phyloP scores from a whole-genome alignment of 202 grass and related monocot species.

The Elaeis oleifera region DNA sequence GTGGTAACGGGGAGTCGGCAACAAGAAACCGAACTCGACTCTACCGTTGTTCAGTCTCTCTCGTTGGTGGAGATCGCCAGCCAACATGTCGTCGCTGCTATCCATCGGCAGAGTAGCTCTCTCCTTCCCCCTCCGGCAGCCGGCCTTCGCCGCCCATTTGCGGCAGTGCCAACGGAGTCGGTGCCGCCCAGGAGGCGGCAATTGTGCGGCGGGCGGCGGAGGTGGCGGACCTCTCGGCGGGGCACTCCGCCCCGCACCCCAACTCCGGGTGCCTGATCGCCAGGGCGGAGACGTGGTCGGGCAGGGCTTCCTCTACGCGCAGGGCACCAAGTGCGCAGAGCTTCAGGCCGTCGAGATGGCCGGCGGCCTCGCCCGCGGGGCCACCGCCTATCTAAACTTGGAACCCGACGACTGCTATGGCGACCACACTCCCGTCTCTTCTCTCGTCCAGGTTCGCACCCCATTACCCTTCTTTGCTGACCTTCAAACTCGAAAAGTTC shows the following conservation, averaged over 20 bases:
- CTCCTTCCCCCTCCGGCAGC: too few relatives aligned
- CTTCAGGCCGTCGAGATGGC: constrained; percentile 57
- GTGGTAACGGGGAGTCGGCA: too few relatives aligned
- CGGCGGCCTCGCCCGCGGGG: constrained; percentile 50
- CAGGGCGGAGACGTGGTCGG: constrained; percentile 39
- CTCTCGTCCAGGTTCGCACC: constrained; percentile 61
- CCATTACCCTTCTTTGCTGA: not conserved
- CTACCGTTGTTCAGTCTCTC: too few relatives aligned
- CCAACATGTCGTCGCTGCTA: too few relatives aligned
- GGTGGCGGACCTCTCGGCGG: constrained; percentile 70
- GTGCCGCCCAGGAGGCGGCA: constrained; percentile 26
- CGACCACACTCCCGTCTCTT: constrained; percentile 47
- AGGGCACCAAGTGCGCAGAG: constrained; percentile 81
- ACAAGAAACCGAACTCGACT: too few relatives aligned
- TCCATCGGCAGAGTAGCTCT: too few relatives aligned
- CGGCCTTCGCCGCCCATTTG: constrained; percentile 1
- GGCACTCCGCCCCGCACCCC: constrained; percentile 61
- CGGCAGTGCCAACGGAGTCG: not conserved
- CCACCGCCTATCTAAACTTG: constrained; percentile 74
- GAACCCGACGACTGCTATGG: constrained; percentile 76
- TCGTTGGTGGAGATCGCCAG: too few relatives aligned
- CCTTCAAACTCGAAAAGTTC: not conserved
- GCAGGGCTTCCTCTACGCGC: constrained; percentile 74
- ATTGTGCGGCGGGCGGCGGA: constrained; percentile 54
- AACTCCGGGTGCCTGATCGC: constrained; percentile 86